Percentiles rank a stretch among this genome's conserved stretches.
Evolutionary conservation across 2,329 filamentous ascomycete species (phyloP).

Genomic region (Sarocladium kiliense): DNA sequence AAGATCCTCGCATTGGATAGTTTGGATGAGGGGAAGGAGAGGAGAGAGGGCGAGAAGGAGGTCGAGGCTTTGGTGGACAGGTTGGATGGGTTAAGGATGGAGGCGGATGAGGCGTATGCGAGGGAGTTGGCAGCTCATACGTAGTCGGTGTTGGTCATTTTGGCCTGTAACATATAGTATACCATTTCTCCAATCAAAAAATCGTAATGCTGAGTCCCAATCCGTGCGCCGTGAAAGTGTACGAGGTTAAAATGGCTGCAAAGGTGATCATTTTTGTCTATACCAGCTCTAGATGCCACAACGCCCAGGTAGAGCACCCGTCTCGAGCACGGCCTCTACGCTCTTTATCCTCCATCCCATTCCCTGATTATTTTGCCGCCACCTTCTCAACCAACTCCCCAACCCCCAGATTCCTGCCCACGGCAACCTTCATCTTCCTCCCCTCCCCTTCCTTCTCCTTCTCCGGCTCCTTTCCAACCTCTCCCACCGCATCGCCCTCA

Average conservation of each 20-base stretch:
- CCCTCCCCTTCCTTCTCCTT: conserved; percentile 37
- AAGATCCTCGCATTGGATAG: background rate
- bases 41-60: conserved; percentile 24
- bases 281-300: conserved; percentile 4
- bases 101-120: conserved; percentile 44
- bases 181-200: too few relatives aligned
- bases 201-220: too few relatives aligned
- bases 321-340: background rate
- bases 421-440: conserved; percentile 77
- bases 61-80: conserved; percentile 32
- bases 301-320: conserved; percentile 2
- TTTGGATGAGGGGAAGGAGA: conserved; percentile 12
- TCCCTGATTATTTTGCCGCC: conserved; percentile 36
- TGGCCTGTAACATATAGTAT: too few relatives aligned
- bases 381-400: conserved; percentile 70
- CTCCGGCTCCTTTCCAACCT: conserved; percentile 49
- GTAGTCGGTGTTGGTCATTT: too few relatives aligned
- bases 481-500: conserved; percentile 67
- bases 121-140: conserved; percentile 28
- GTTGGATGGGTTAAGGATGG: conserved; percentile 32
- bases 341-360: background rate
- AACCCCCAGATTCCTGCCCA: conserved; percentile 75
- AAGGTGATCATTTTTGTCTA: background rate
- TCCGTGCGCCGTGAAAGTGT: too few relatives aligned
- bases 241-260: too few relatives aligned